Evolutionary conservation across 2,329 filamentous ascomycete genomes (phyloP), one percentile per base, ranked within the genome.

Genomic region (Shiraia sp.): DNA sequence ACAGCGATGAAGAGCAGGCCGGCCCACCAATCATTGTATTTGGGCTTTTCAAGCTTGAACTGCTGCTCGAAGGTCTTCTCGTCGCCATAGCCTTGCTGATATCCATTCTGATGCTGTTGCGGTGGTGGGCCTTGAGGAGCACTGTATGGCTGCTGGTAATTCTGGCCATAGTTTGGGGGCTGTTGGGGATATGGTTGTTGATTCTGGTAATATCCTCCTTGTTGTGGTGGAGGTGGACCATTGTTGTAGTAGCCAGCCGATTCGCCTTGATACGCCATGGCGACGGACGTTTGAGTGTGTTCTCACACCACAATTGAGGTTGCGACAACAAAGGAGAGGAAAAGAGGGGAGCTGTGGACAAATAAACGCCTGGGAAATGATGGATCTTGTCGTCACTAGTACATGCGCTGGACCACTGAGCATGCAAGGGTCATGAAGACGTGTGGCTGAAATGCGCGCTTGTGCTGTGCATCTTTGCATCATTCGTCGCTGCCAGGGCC

Each of bases 11-110:
- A 81, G 62, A 96, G 73, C 28, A 95, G 73, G 3, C 87, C 90
- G 3, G 91, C 91, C 92, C 91, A 96, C 17, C 88, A 65, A 66
- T 97, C 92, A 61, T 96, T 89, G 72, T 80, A 96, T 68, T 92
- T 95, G n/a, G 90, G 90, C 50, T 76, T 84, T 36, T 88, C 81
- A 37, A 96, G 70, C 70, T 86, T 86, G 76, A 97, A 96, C 1
- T 84, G 81, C 61, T 96, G 80, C 14, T 92, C 83, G 64, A 95
- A 96, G 12, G 64, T 73, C 32, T 57, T 57, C 64, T 79, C 78
- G 49, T 74, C 72, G 27, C 55, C 56, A 17, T 61, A 60, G 27
- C 60, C 49, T 38, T 65, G 61, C 33, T 42, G 40, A 13, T 64
- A 61, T 6, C 55, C 58, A 16, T 50, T 47, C 23, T 55, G 45